phyloP scores from a whole-genome alignment of 2,329 filamentous ascomycete species.

The Aplosporella prunicola region DNA sequence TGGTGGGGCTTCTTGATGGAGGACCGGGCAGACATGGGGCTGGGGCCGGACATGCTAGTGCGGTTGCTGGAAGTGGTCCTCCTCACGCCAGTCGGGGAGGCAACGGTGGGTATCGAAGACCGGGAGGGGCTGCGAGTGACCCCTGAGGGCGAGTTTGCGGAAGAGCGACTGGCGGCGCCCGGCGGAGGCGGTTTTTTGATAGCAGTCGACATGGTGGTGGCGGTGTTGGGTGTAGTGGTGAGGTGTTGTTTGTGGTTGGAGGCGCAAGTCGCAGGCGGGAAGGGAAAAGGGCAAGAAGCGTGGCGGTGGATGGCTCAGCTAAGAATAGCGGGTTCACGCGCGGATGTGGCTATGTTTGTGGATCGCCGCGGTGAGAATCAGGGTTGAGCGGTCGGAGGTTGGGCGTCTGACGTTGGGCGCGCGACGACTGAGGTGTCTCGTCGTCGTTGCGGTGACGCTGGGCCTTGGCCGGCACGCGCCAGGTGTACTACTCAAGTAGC shows the following conservation, averaged over 20 bases:
- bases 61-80: constrained; percentile 9
- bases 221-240: too few species aligned
- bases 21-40: constrained; percentile 31
- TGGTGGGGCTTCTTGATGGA: constrained; percentile 28
- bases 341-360: neutral
- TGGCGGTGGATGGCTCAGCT: constrained; percentile 1
- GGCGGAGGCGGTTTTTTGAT: constrained; percentile 27
- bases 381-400: too few species aligned
- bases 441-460: too few species aligned
- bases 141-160: constrained; percentile 21
- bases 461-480: too few species aligned
- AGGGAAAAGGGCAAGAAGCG: too few species aligned
- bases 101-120: constrained; percentile 19
- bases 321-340: constrained; percentile 8
- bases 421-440: too few species aligned
- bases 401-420: too few species aligned
- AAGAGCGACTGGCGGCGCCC: constrained; percentile 21
- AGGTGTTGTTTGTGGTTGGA: too few species aligned
- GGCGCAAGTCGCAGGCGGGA: constrained; percentile 4
- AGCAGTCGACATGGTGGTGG: constrained; percentile 27
- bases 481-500: too few species aligned
- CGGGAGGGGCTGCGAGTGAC: constrained; percentile 24
- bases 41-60: constrained; percentile 18
- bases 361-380: too few species aligned
- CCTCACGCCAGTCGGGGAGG: constrained; percentile 6